Evolutionary conservation across 2,329 filamentous ascomycete species (phyloP).

Genomic region (Fusarium scirpi): DNA sequence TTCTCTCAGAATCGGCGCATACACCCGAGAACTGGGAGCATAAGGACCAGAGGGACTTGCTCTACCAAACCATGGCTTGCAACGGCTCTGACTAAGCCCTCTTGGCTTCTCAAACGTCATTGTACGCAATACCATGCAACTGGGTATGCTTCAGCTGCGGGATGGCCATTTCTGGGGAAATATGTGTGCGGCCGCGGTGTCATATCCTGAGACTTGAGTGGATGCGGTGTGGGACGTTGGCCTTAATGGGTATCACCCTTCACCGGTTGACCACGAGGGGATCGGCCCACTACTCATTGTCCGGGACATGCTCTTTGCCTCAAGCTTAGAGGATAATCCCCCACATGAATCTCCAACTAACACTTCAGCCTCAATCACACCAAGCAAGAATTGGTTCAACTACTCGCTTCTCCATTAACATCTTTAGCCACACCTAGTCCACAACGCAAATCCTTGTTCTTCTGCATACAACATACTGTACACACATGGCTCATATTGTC

Average conservation of each 20-base stretch:
- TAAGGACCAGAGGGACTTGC: slow-evolving; percentile 7
- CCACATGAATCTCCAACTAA: slow-evolving; percentile 40
- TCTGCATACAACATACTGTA: slow-evolving; percentile 11
- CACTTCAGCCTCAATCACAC: slow-evolving; percentile 43
- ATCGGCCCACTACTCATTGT: slow-evolving; percentile 39
- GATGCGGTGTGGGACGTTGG: slow-evolving; percentile 42
- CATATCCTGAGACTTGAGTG: slow-evolving; percentile 32
- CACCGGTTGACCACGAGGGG: slow-evolving; percentile 36
- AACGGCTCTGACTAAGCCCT: slow-evolving; percentile 29
- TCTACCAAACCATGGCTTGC: slow-evolving; percentile 2
- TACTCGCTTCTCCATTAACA: slow-evolving; percentile 8
- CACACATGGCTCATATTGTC: slow-evolving; percentile 9
- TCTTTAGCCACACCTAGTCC: slow-evolving; percentile 14
- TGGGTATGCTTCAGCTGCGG: slow-evolving; percentile 43
- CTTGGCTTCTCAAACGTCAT: slow-evolving; percentile 40
- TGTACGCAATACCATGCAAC: slow-evolving; percentile 29
- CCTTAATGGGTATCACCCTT: slow-evolving; percentile 31
- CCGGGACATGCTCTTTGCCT: slow-evolving; percentile 20
- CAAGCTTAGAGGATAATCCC: slow-evolving; percentile 40
- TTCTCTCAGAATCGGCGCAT: not conserved
- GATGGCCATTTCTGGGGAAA: slow-evolving; percentile 46
- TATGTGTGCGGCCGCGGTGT: slow-evolving; percentile 38
- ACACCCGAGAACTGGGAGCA: not conserved
- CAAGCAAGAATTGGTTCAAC: slow-evolving; percentile 6
- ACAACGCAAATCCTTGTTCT: slow-evolving; percentile 21